Conservation (phyloP, 75 land plant species). For the Pinus taeda region DNA sequence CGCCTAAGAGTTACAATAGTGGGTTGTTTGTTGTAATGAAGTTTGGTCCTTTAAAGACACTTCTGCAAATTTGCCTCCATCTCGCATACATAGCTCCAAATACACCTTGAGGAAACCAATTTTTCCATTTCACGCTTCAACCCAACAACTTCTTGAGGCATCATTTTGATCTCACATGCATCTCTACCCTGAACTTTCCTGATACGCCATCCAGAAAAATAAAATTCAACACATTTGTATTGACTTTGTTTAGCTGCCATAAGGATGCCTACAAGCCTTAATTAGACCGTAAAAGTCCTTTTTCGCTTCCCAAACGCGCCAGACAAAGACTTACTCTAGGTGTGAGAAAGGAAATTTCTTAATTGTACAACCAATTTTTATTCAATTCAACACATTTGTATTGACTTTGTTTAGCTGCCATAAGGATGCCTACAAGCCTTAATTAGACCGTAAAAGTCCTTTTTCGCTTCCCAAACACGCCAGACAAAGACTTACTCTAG, state of each 20-base stretch:
- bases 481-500: constrained; percentile 93
- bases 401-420: constrained; percentile 46
- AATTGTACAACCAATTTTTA: constrained; percentile 69
- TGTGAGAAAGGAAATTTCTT: constrained; percentile 86
- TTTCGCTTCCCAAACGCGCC: constrained; percentile 89
- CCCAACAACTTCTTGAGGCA: constrained; percentile 87
- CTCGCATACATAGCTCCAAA: constrained; percentile 85
- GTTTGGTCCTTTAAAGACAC: constrained; percentile 26
- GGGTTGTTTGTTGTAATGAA: constrained; percentile 5
- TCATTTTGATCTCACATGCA: constrained; percentile 87
- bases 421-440: constrained; percentile 33
- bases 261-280: constrained; percentile 34
- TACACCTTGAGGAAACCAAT: constrained; percentile 77
- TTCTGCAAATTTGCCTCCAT: constrained; percentile 77
- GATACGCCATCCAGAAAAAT: constrained; percentile 92
- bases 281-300: constrained; percentile 66
- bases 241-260: constrained; percentile 45
- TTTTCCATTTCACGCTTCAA: constrained; percentile 87
- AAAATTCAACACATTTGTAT: constrained; percentile 67
- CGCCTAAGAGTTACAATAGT: constrained; percentile 47
- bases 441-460: constrained; percentile 65
- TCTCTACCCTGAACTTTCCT: constrained; percentile 77
- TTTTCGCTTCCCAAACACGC: constrained; percentile 84
- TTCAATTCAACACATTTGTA: constrained; percentile 70
- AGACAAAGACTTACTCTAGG: constrained; percentile 91